A percentile compares a stretch with the other conserved stretches of the same genome.
These are phyloP conservation scores for Exserohilum turcica DNA, from an alignment of 2,329 filamentous ascomycete species.

Conservation along the genomic window DNA sequence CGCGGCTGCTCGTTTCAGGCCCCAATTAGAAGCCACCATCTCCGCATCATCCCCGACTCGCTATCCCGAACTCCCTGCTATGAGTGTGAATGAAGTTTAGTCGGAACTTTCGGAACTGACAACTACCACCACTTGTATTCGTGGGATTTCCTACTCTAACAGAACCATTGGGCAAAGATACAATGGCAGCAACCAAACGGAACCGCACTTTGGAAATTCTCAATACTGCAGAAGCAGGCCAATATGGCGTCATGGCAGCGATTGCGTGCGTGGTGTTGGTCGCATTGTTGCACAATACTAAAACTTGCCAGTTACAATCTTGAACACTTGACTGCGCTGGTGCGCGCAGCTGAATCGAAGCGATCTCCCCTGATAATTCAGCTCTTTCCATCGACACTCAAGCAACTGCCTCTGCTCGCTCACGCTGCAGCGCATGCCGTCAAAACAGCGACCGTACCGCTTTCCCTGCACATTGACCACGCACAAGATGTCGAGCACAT, in stretches of 20 bases:
- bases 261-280: constrained; percentile 33
- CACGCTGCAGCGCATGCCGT: constrained; percentile 52
- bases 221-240: constrained; percentile 59
- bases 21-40: constrained; percentile 9
- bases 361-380: constrained; percentile 46
- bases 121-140: background rate
- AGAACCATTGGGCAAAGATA: background rate
- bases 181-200: constrained; percentile 23
- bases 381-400: constrained; percentile 65
- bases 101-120: constrained; percentile 9
- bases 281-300: background rate
- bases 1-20: constrained; percentile 11
- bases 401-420: constrained; percentile 62
- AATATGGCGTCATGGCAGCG: constrained; percentile 63
- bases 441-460: constrained; percentile 49
- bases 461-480: constrained; percentile 56
- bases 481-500: constrained; percentile 53
- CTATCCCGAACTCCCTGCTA: background rate
- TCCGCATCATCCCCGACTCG: constrained; percentile 5
- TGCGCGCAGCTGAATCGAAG: constrained; percentile 42
- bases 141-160: background rate
- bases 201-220: constrained; percentile 55
- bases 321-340: constrained; percentile 43
- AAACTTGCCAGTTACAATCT: constrained; percentile 38
- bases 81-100: background rate